Evolutionary conservation across 257 asterid species (phyloP), one percentile per base, ranked within the genome.

Genomic region (Cruciata laevipes): DNA sequence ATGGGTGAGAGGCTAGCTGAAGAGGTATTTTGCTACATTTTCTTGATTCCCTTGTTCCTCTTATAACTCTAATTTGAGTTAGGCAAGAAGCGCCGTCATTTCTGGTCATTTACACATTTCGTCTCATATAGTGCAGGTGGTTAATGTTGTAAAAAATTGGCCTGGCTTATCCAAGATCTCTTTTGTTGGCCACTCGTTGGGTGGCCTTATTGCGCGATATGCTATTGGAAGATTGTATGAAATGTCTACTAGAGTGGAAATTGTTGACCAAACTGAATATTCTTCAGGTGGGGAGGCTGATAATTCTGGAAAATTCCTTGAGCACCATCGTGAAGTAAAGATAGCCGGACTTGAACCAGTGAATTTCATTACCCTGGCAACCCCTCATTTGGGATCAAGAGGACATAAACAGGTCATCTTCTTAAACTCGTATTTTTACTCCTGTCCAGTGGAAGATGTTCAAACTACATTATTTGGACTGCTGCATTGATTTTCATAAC

Each of bases 1-100:
- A 91, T 91, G 98, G 98, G 98, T 3, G 96, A 91, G 71, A 83
- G 98, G 74, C 85, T 91, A 66, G 96, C 96, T 55, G 95, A 83
- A 79, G 98, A 91, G 96, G 98, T 91, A 86, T 75, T 42, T 82
- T 51, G 77, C 79, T 75, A 69, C 73, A 47, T 66, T 76, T 72
- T 30, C 51, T 57, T 66, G 63, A 57, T 67, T 70, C 77, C 69
- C 33, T 44, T 21, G 62, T 52, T 30, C 32, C n/a, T 61, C 30
- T 33, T 65, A 59, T 75, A 32, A 9, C 47, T 63, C 65, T 35
- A 42, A 35, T 68, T n/a, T 51, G 12, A 61, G 24, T 31, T 49
- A 53, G 59, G 18, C 27, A 24, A 51, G 20, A 66, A 51, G 14
- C 27, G 52, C 40, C 70, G 40, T 53, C 18, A 69, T 69, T 72